Evolutionary conservation across 192 early-diverging fungal species (phyloP).

Genomic region (Podila epigama): DNA sequence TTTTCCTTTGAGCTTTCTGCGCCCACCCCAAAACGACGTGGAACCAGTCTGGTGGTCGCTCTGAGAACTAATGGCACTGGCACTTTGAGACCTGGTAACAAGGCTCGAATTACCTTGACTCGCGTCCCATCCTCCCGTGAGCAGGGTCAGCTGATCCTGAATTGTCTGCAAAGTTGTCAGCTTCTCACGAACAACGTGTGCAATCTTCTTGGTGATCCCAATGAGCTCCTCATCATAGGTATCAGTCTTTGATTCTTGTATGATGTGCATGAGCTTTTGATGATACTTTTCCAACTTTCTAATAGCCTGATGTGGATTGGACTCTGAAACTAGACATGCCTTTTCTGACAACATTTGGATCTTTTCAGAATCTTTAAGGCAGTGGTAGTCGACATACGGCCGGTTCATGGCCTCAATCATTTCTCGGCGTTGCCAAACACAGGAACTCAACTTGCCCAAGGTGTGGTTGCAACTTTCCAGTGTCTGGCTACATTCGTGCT

Average conservation of each 20-base stretch:
- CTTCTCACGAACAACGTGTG: slow-evolving; percentile 50
- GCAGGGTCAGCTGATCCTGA: slow-evolving; percentile 21
- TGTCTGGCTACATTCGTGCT: slow-evolving; percentile 45
- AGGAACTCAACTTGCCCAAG: slow-evolving; percentile 57
- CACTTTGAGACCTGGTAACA: slow-evolving; percentile 32
- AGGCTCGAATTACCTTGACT: not conserved
- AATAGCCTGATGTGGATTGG: slow-evolving; percentile 27
- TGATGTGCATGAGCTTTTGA: slow-evolving; percentile 17
- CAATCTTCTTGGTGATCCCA: slow-evolving; percentile 47
- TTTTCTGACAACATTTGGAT: slow-evolving; percentile 38
- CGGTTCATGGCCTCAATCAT: slow-evolving; percentile 53
- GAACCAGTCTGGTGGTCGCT: slow-evolving; percentile 13
- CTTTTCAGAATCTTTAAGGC: slow-evolving; percentile 51
- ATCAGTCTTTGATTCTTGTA: slow-evolving; percentile 20
- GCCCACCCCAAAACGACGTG: slow-evolving; percentile 31
- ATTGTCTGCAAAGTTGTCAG: slow-evolving; percentile 39
- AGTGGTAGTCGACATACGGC: slow-evolving; percentile 51
- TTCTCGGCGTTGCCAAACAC: slow-evolving; percentile 52
- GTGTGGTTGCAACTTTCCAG: slow-evolving; percentile 68
- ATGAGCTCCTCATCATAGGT: slow-evolving; percentile 48
- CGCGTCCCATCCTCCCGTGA: slow-evolving; percentile 17
- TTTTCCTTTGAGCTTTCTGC: slow-evolving; percentile 28
- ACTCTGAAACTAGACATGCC: slow-evolving; percentile 25
- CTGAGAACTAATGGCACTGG: slow-evolving; percentile 41
- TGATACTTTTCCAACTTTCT: slow-evolving; percentile 45